These are phyloP conservation scores for Zygosaccharomyces siamensis DNA, from an alignment of 805 yeast species.

Conservation along the genomic window DNA sequence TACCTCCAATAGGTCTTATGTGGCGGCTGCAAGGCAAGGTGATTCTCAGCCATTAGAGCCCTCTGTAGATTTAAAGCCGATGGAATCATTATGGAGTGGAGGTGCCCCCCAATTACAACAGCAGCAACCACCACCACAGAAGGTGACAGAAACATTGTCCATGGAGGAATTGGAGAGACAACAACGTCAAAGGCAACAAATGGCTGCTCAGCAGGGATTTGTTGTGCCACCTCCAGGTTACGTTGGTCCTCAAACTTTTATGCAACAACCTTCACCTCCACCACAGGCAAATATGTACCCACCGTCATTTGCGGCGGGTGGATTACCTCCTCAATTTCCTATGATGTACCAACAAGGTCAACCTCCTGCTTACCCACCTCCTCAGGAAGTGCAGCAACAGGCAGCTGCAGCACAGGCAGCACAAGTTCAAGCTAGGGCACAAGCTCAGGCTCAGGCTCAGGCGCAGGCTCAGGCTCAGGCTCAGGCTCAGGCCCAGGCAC, in stretches of 20 bases:
- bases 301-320: conserved; percentile 13
- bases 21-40: conserved; percentile 31
- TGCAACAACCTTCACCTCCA: conserved; percentile 14
- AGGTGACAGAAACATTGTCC: conserved; percentile 45
- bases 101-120: conserved; percentile 18
- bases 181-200: conserved; percentile 30
- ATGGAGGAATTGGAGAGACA: conserved; percentile 80
- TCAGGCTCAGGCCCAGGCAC: neutral
- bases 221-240: conserved; percentile 28
- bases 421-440: conserved; percentile 2
- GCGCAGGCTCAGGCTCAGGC: conserved; percentile 4
- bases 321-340: conserved; percentile 22
- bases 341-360: conserved; percentile 14
- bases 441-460: conserved; percentile 3
- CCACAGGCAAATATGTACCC: conserved; percentile 18
- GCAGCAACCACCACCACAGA: conserved; percentile 12
- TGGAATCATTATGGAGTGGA: conserved; percentile 66
- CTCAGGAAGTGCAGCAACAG: conserved; percentile 17
- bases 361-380: conserved; percentile 6
- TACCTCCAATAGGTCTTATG: conserved; percentile 24
- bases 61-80: conserved; percentile 48
- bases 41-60: conserved; percentile 29
- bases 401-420: conserved; percentile 14
- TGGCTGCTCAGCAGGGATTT: conserved; percentile 26
- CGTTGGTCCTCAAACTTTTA: conserved; percentile 27